A percentile compares a stretch with the other conserved stretches of the same genome.
These are phyloP conservation scores for Malus sylvestris DNA, from an alignment of 306 rosid genomes.

Conservation along the genomic window DNA sequence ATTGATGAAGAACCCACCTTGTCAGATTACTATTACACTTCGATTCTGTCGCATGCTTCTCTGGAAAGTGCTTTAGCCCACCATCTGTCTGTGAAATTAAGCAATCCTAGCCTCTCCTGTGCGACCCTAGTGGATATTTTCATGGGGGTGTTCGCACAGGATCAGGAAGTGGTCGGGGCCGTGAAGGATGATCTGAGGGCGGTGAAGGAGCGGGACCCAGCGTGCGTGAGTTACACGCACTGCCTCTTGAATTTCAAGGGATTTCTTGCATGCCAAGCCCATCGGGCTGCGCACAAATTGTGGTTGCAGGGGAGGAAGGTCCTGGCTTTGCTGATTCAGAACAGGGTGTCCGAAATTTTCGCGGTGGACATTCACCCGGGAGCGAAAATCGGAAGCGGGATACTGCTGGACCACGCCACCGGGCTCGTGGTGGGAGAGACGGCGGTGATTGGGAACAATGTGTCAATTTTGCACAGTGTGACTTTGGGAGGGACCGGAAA, in stretches of 20 bases:
- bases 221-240: conserved; percentile 67
- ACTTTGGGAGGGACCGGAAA: conserved; percentile 96
- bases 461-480: conserved; percentile 82
- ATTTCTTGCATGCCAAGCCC: conserved; percentile 69
- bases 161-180: conserved; percentile 29
- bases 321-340: conserved; percentile 65
- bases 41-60: conserved; percentile 47
- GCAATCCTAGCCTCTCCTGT: conserved; percentile 39
- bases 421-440: conserved; percentile 91
- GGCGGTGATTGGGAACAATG: conserved; percentile 81
- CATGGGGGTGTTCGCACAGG: conserved; percentile 26
- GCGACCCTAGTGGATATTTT: conserved; percentile 47
- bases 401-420: conserved; percentile 83
- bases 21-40: conserved; percentile 37
- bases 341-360: conserved; percentile 69
- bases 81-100: conserved; percentile 49
- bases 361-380: conserved; percentile 89
- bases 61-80: conserved; percentile 52
- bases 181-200: conserved; percentile 51
- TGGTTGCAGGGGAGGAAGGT: conserved; percentile 56
- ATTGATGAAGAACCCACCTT: conserved; percentile 57
- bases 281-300: conserved; percentile 59
- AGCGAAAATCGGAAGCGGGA: conserved; percentile 65
- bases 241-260: conserved; percentile 82
- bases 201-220: conserved; percentile 78